phyloP scores from a whole-genome alignment of 1,284 basidiomycete species.

The Rugosomyces carneus region DNA sequence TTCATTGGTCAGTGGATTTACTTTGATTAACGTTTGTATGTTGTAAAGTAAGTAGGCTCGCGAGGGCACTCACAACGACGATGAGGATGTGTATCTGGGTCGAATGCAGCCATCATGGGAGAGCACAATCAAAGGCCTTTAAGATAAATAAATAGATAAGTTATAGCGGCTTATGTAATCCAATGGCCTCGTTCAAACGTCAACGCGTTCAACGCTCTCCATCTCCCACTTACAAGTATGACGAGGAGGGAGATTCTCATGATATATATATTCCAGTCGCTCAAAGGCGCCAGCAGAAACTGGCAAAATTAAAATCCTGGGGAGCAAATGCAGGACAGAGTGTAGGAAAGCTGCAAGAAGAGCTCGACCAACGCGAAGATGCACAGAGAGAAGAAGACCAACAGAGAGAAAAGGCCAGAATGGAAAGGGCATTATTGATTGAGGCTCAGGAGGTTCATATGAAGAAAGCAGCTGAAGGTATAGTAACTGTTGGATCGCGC shows the following conservation, averaged over 20 bases:
- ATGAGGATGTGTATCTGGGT: constrained; percentile 65
- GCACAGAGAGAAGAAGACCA: constrained; percentile 67
- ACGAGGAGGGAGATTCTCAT: constrained; percentile 63
- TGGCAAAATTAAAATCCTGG: constrained; percentile 66
- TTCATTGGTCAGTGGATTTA: constrained; percentile 75
- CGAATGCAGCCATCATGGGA: constrained; percentile 41
- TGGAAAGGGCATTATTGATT: constrained; percentile 79
- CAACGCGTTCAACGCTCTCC: constrained; percentile 48
- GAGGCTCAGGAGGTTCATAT: constrained; percentile 92
- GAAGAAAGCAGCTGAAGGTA: constrained; percentile 78
- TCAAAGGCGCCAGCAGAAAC: constrained; percentile 76
- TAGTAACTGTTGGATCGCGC: neutral
- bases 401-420: constrained; percentile 66
- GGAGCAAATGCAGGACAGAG: constrained; percentile 51
- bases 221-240: constrained; percentile 58
- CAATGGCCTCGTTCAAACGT: constrained; percentile 33
- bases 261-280: constrained; percentile 87
- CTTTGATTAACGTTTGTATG: constrained; percentile 20
- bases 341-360: constrained; percentile 32
- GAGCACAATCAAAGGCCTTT: too few relatives aligned
- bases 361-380: neutral
- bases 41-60: constrained; percentile 6
- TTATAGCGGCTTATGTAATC: constrained; percentile 13
- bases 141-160: too few relatives aligned
- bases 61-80: constrained; percentile 50